phyloP scores from a whole-genome alignment of 1,284 basidiomycete genomes.

The Schizophyllum amplum region DNA sequence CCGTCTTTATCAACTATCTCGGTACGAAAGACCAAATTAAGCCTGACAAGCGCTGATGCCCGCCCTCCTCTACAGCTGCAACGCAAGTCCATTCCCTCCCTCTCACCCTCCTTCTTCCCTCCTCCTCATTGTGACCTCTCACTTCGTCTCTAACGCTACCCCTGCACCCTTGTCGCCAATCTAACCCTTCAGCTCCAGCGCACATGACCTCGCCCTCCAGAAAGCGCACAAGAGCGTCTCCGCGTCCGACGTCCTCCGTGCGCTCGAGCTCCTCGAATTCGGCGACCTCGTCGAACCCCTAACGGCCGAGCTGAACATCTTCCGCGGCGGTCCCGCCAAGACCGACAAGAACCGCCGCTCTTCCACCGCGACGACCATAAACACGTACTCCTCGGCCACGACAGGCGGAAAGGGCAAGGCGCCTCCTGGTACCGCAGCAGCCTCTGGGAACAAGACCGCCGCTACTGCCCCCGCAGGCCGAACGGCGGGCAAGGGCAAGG shows the following conservation, averaged over 20 bases:
- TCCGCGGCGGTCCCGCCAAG: conserved; percentile 51
- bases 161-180: too few relatives aligned
- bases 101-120: conserved; percentile 1
- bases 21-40: conserved; percentile 38
- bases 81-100: conserved; percentile 40
- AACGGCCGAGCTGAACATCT: conserved; percentile 63
- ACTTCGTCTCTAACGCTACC: too few relatives aligned
- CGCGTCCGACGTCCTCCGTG: conserved; percentile 83
- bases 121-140: conserved; percentile 4
- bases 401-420: conserved; percentile 11
- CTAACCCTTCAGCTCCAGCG: conserved; percentile 42
- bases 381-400: conserved; percentile 9
- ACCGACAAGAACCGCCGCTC: conserved; percentile 35
- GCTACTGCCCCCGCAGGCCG: conserved; percentile 16
- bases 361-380: conserved; percentile 16
- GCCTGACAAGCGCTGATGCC: conserved; percentile 3
- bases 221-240: conserved; percentile 86
- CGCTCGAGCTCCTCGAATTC: conserved; percentile 75
- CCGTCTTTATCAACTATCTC: conserved; percentile 87
- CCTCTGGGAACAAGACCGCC: conserved; percentile 17
- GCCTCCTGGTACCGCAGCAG: conserved; percentile 14
- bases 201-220: conserved; percentile 79
- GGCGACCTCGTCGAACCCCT: conserved; percentile 64
- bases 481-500: conserved; percentile 24
- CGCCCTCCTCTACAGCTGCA: conserved; percentile 36